These are phyloP conservation scores for Hypoxylon lienhwacheense DNA, from an alignment of 495 filamentous ascomycete species.

Conservation along the genomic window DNA sequence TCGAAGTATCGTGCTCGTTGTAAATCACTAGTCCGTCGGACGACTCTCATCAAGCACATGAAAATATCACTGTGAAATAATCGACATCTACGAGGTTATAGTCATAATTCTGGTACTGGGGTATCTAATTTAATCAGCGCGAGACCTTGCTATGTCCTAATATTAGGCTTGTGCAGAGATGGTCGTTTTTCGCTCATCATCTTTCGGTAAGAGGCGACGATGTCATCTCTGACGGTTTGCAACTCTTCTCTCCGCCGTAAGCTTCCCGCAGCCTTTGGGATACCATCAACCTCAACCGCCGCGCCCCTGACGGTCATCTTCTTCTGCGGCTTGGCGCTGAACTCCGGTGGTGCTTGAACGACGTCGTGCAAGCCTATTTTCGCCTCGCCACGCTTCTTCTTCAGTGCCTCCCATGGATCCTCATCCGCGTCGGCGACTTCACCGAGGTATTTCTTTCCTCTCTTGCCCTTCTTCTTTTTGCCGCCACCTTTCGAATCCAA, in stretches of 20 bases:
- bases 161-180: slow-evolving; percentile 20
- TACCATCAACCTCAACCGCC: slow-evolving; percentile 68
- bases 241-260: slow-evolving; percentile 81
- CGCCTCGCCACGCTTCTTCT: slow-evolving; percentile 57
- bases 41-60: no score
- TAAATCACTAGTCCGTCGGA: no score
- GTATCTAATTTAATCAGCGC: slow-evolving; percentile 8
- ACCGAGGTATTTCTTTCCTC: slow-evolving; percentile 47
- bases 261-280: slow-evolving; percentile 77
- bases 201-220: slow-evolving; percentile 79
- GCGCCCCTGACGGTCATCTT: slow-evolving; percentile 74
- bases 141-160: not conserved
- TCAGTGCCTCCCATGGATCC: slow-evolving; percentile 83
- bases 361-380: slow-evolving; percentile 75
- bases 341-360: slow-evolving; percentile 75
- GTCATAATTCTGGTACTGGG: no score
- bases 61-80: no score
- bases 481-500: slow-evolving; percentile 44
- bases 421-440: slow-evolving; percentile 45
- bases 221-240: slow-evolving; percentile 67
- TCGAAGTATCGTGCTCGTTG: no score
- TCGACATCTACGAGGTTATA: no score
- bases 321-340: slow-evolving; percentile 64
- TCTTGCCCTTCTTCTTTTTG: slow-evolving; percentile 58
- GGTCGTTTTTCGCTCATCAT: slow-evolving; percentile 72